These are phyloP conservation scores for Pichia sp. DNA, from an alignment of 1,139 yeast species.

Conservation along the genomic window DNA sequence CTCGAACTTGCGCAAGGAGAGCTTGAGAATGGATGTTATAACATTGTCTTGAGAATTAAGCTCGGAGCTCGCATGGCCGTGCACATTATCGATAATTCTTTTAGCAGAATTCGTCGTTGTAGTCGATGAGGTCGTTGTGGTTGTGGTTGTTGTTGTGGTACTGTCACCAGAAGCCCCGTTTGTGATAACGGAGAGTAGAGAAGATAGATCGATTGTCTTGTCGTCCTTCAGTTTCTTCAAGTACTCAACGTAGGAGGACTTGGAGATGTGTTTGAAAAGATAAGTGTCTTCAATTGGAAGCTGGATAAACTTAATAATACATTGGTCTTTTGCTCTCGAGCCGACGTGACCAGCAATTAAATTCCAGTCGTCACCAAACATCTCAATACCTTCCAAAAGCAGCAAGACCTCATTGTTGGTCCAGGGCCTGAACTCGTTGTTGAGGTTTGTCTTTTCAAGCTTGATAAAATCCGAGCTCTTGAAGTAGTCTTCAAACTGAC, in stretches of 20 bases:
- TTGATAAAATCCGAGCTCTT: conserved; percentile 83
- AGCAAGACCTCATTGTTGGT: conserved; percentile 81
- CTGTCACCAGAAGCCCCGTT: background rate
- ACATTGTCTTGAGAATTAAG: conserved; percentile 28
- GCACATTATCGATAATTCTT: conserved; percentile 2
- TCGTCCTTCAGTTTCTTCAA: conserved; percentile 18
- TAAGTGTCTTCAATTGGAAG: conserved; percentile 93
- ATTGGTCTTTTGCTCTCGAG: conserved; percentile 78
- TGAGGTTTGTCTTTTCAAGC: conserved; percentile 43
- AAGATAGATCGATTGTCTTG: conserved; percentile 13
- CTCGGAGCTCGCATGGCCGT: conserved; percentile 14
- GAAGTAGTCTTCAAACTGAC: conserved; percentile 87
- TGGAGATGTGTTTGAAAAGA: conserved; percentile 44
- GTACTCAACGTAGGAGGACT: conserved; percentile 23
- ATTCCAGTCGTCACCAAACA: conserved; percentile 85
- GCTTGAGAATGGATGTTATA: conserved; percentile 47
- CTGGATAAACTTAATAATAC: conserved; percentile 81
- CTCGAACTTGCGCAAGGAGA: conserved; percentile 55
- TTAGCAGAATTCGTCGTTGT: conserved; percentile 5
- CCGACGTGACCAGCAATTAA: conserved; percentile 86
- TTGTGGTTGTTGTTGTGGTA: conserved; percentile 2
- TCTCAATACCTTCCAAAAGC: conserved; percentile 85
- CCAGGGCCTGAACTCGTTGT: conserved; percentile 54
- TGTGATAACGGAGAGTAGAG: conserved; percentile 3
- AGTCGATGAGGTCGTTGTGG: conserved; percentile 8